Evolutionary conservation across 371 early-diverging fungal species (phyloP), one percentile per base, ranked within the genome.

Genomic region (Ecytonucleospora hepatopenaei): DNA sequence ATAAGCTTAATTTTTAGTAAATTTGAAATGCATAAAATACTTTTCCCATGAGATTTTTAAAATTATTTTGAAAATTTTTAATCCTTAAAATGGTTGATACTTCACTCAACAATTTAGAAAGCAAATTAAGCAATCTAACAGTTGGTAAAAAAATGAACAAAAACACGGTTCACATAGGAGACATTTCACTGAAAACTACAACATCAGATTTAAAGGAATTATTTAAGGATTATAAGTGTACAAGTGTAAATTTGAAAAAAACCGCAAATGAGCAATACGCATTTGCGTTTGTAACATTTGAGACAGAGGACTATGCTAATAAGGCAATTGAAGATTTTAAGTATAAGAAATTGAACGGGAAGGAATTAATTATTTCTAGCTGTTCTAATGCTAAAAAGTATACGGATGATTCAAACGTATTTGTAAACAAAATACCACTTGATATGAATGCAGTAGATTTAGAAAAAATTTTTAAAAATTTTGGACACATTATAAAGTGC

Each of bases 381-480:
- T 72, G 69, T 62, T 46, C 34, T n/a, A 53, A 64, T 1, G 59
- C 73, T 24, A 71, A 74, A 55, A 59, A 33, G 17, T 48, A 54
- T 4, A 62, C 65, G 8, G 65, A 62, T 24, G 67, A 74, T 28
- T 94, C 92, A 69, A 98, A 98, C 83, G 87, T 98, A 75, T 92
- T 98, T 82, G 95, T 98, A 84, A 97, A 97, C 86, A 96, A 97
- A 87, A 83, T 98, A 49, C 70, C 82, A 21, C 61, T 63, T 16
- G 63, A 68, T 27, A 67, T 68, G 31, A 74, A 69, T 47, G 62
- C 73, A 72, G 66, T 89, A 83, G 89, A 95, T 62, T 88, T 97
- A 55, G 90, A 94, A 81, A 96, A 96, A 80, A 94, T 96, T 62
- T 98, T 98, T 83, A 85, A 88, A 48, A 89, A 92, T 53, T 98